Conservation (phyloP, 768 basidiomycete species). For the Boletellus emodensis region DNA sequence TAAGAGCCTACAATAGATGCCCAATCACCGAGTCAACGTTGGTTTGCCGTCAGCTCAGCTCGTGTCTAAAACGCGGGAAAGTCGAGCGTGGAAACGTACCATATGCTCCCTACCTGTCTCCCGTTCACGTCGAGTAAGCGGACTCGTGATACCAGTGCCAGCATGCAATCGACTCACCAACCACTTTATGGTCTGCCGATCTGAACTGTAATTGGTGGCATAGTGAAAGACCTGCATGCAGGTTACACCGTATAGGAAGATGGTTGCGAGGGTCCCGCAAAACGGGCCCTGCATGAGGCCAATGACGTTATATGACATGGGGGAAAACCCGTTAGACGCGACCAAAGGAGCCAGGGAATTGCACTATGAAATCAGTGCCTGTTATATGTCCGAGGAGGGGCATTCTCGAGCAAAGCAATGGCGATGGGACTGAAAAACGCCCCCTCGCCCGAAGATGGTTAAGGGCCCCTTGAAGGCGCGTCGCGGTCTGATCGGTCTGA, state of each 20-base stretch:
- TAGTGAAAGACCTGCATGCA: conserved; percentile 19
- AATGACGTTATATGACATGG: conserved; percentile 4
- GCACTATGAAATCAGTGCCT: neutral
- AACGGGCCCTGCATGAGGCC: conserved; percentile 13
- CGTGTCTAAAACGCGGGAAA: too few species aligned
- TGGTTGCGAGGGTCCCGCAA: conserved; percentile 7
- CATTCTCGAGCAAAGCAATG: too few species aligned
- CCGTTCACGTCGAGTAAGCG: neutral
- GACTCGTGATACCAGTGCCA: neutral
- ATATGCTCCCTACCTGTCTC: conserved; percentile 9
- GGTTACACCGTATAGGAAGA: conserved; percentile 13
- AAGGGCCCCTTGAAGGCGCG: too few species aligned
- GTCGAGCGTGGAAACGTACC: neutral
- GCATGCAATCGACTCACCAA: conserved; percentile 10
- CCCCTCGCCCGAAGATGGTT: too few species aligned
- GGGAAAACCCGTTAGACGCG: neutral
- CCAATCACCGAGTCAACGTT: too few species aligned
- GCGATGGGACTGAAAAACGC: too few species aligned
- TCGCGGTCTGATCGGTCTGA: too few species aligned
- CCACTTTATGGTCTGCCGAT: conserved; percentile 5
- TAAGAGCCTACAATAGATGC: conserved; percentile 5
- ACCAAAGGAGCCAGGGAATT: neutral
- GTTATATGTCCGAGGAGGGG: neutral
- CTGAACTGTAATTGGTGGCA: conserved; percentile 4
- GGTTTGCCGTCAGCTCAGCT: too few species aligned